These are phyloP conservation scores for Aspergillus latus DNA, from an alignment of 2,329 filamentous ascomycete species.

Conservation along the genomic window DNA sequence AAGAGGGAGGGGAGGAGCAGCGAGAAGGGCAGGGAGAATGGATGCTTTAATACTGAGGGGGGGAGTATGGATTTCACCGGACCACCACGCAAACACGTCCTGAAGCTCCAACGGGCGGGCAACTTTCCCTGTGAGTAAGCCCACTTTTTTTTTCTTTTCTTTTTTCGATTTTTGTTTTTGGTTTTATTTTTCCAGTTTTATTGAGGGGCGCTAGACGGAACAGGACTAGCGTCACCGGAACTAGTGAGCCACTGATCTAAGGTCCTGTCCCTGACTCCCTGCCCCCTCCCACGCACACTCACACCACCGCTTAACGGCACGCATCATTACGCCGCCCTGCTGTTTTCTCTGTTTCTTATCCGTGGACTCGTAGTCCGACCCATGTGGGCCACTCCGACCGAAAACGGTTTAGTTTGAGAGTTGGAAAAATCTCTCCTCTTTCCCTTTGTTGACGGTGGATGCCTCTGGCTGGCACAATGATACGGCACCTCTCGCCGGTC, in stretches of 20 bases:
- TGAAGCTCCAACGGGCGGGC: constrained; percentile 31
- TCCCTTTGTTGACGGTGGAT: constrained; percentile 17
- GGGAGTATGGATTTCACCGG: constrained; percentile 31
- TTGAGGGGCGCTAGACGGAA: constrained; percentile 9
- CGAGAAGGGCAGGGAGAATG: constrained; percentile 29
- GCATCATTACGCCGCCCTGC: constrained; percentile 18
- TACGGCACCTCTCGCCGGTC: constrained; percentile 21
- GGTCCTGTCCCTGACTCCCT: constrained; percentile 20
- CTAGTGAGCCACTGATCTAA: constrained; percentile 25
- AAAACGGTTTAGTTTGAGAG: constrained; percentile 15
- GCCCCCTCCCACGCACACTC: constrained; percentile 18
- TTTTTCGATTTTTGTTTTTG: constrained; percentile 12
- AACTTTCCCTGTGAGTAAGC: constrained; percentile 30
- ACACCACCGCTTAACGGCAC: constrained; percentile 23
- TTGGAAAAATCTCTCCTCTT: constrained; percentile 23
- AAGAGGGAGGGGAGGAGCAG: constrained; percentile 22
- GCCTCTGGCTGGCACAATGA: background rate
- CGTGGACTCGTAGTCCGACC: constrained; percentile 17
- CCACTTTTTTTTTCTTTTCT: constrained; percentile 25
- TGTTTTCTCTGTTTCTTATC: constrained; percentile 17
- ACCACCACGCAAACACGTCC: constrained; percentile 28
- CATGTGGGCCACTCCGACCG: constrained; percentile 12
- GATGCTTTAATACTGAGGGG: constrained; percentile 36
- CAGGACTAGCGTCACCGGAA: constrained; percentile 20
- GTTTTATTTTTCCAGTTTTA: constrained; percentile 13